Evolutionary conservation across 2,329 filamentous ascomycete species (phyloP), one percentile per base, ranked within the genome.

Genomic region (Ascochyta fabae): DNA sequence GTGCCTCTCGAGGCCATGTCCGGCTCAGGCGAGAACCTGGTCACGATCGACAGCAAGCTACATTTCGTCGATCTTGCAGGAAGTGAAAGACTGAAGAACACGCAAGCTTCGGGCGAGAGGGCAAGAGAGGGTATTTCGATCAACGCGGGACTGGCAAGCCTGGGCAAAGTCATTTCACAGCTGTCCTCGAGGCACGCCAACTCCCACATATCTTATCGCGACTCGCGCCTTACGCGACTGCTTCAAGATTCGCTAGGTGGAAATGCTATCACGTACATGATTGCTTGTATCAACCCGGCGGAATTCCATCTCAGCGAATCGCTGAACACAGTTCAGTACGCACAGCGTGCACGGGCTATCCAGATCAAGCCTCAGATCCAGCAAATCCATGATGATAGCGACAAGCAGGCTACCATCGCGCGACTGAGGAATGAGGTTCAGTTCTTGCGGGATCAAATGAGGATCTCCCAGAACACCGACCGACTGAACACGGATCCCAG

Each of bases 261-360:
- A 4, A 98, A 96, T 73, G 95, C 95, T 33, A 96, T 97, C 72
- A 99, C 95, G 0, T 99, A 98, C 79, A 98, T 99, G 95, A 95
- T 99, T 78, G 95, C 95, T 8, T 99, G 95, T 77, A 93, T 99
- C 27, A 99, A 94, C 1, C 94, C 93, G 0, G 92, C 94, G 13
- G 93, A 97, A 73, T 99, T 99, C 72, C 95, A 99, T 74, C 81
- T 99, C 40, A 98, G 93, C 78, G 95, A 99, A 78, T 98, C 96
- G 0, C 81, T 99, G 54, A 99, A 99, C 75, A 99, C 95, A 0
- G 91, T 99, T 15, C 75, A 97, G 75, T 99, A 99, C 77, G 95
- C 95, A 6, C 95, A 98, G 78, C 87, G 95, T 62, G 96, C 95
- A 60, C 89, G 95, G 62, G 92, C 93, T 1, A 99, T 99, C 58